Percentiles rank a stretch among this genome's conserved stretches.
Conservation (phyloP, 148 eudicot genomes). For the Vaccinium darrowii region DNA sequence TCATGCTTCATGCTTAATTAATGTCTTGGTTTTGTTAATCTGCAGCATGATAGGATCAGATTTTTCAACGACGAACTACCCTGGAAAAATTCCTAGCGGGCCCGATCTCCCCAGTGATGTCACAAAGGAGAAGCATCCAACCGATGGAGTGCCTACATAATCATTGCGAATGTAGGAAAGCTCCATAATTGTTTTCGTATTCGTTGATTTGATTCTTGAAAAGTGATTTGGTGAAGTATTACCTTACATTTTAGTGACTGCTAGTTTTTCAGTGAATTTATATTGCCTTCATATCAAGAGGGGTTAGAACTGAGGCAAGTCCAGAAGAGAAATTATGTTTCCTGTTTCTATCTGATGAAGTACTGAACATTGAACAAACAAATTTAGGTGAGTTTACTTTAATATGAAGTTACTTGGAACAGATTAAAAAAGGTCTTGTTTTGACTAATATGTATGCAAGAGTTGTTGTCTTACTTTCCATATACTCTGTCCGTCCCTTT, state of each 20-base stretch:
- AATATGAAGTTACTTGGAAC: not conserved
- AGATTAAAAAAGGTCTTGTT: not conserved
- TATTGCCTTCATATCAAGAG: no score
- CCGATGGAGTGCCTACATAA: not conserved
- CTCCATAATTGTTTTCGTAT: not conserved
- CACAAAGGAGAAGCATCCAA: conserved; percentile 13
- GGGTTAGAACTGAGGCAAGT: not conserved
- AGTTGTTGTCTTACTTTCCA: not conserved
- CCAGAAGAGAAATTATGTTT: not conserved
- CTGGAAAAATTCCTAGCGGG: conserved; percentile 58
- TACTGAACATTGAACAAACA: not conserved
- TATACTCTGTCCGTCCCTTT: no score
- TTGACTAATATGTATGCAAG: not conserved
- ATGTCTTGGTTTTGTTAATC: not conserved
- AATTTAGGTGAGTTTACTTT: not conserved
- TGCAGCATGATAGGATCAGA: conserved; percentile 49
- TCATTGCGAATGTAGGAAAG: not conserved
- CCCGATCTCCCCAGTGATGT: conserved; percentile 52
- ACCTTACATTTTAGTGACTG: not conserved
- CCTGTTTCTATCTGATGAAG: not conserved
- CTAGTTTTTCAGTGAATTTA: not conserved
- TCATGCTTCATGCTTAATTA: not conserved
- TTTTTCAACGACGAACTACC: conserved; percentile 45
- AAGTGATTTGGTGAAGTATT: not conserved
- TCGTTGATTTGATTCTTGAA: not conserved